These are phyloP conservation scores for Diplogelasinospora grovesii DNA, from an alignment of 495 filamentous ascomycete genomes.

Conservation along the genomic window DNA sequence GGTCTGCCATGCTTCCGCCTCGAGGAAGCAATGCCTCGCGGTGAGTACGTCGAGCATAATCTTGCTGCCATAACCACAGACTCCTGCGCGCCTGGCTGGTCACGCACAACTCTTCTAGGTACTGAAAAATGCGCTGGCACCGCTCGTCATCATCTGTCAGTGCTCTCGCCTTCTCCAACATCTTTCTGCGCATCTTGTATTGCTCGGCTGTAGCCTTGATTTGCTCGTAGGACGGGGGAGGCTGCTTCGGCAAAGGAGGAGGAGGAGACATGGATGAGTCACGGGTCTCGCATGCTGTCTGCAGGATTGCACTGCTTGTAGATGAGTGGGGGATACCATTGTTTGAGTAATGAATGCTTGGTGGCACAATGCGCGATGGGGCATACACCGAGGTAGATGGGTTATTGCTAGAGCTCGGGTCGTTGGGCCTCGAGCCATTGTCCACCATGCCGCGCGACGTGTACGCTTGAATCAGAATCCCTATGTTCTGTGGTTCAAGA, in stretches of 20 bases:
- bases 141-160: constrained; percentile 33
- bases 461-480: constrained; percentile 20
- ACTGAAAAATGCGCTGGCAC: constrained; percentile 39
- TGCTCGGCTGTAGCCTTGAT: background rate
- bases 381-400: constrained; percentile 16
- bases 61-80: constrained; percentile 39
- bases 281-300: constrained; percentile 2
- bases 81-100: constrained; percentile 44
- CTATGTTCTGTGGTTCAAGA: constrained; percentile 23
- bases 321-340: constrained; percentile 19
- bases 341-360: background rate
- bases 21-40: constrained; percentile 22
- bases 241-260: background rate
- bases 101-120: constrained; percentile 40
- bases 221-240: constrained; percentile 1
- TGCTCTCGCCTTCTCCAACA: background rate
- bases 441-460: constrained; percentile 5
- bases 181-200: background rate
- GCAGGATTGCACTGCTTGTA: constrained; percentile 21
- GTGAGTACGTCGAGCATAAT: constrained; percentile 30
- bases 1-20: constrained; percentile 25
- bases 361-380: constrained; percentile 1
- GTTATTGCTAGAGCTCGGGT: too few relatives aligned
- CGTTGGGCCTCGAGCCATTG: too few relatives aligned
- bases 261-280: background rate